Base-by-base conservation (phyloP, 352 stramenopile genomes). In the Pythium aquatile region DNA sequence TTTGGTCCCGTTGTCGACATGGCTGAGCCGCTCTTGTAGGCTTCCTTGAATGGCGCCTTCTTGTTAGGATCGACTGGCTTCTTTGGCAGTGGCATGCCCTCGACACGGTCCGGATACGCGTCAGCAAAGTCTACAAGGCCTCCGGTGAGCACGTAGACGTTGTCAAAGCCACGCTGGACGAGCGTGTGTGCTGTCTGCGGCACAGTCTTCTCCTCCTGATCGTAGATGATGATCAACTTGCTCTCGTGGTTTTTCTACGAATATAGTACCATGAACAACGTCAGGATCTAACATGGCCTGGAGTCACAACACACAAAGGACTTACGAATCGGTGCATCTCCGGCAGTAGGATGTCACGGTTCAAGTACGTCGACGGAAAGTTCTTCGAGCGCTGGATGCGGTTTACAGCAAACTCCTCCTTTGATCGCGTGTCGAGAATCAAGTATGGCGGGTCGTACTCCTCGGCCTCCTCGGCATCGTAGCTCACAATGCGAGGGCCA, bases 161-260 rank as follows among this genome's bases (percentile, higher is more conserved):
- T 94, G 75, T 93, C 81, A 53, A 94, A 93, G 11, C 85, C 85
- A 13, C 83, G 83, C 66, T 94, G 85, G 13, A 90, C 83, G 39
- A 94, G 72, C 29, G 76, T 81, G 58, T 87, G 81, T 0, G 85
- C 85, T 0, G 82, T 89, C 56, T 86, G 76, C 26, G 73, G 61
- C 20, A 79, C 78, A 1, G 72, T 69, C 59, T 86, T 91, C 39
- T 93, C 85, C 55, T 93, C 83, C 57, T 86, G 49, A 60, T 91
- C 83, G 66, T 94, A 94, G 17, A 94, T 40, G 32, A 94, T 80
- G 37, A 94, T 82, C 28, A 93, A 70, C 69, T 90, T 83, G 60
- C 73, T 73, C 48, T 90, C 83, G 11, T 87, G 72, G 65, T 94
- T 93, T 75, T 91, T 91, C 76, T 85, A 65, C 26, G 9, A 47